Conservation (phyloP, 495 filamentous ascomycete genomes). For the Penicillium cataractarum region DNA sequence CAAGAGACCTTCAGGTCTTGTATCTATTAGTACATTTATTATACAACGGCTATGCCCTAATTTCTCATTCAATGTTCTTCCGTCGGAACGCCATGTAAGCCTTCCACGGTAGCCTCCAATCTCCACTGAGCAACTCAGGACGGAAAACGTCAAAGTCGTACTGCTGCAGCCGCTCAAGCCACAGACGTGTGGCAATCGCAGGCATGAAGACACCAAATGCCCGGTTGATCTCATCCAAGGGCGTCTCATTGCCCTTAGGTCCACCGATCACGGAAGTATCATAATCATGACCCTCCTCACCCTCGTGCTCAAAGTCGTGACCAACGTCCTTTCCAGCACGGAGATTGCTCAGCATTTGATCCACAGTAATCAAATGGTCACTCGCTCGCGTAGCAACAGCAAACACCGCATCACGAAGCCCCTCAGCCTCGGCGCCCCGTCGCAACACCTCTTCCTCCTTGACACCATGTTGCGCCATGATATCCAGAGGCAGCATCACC, state of each 20-base stretch:
- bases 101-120: conserved; percentile 89
- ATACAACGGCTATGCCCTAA: conserved; percentile 20
- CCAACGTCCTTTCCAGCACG: conserved; percentile 70
- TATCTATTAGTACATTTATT: conserved; percentile 25
- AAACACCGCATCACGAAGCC: conserved; percentile 87
- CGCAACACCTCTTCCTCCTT: conserved; percentile 88
- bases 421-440: conserved; percentile 72
- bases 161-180: conserved; percentile 75
- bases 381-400: conserved; percentile 88
- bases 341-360: conserved; percentile 85
- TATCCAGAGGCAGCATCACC: conserved; percentile 80
- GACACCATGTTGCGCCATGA: conserved; percentile 80
- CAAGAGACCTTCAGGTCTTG: conserved; percentile 9
- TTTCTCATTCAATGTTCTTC: conserved; percentile 54
- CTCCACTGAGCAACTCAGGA: conserved; percentile 63
- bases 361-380: conserved; percentile 91
- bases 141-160: conserved; percentile 82
- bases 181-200: conserved; percentile 74
- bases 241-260: conserved; percentile 42
- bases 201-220: conserved; percentile 81
- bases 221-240: conserved; percentile 59
- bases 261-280: conserved; percentile 39
- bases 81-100: conserved; percentile 71
- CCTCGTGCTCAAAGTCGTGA: conserved; percentile 84
- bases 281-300: conserved; percentile 76